A percentile compares a stretch with the other conserved stretches of the same genome.
These are phyloP conservation scores for Neurospora sp. DNA, from an alignment of 495 filamentous ascomycete species.

Conservation along the genomic window DNA sequence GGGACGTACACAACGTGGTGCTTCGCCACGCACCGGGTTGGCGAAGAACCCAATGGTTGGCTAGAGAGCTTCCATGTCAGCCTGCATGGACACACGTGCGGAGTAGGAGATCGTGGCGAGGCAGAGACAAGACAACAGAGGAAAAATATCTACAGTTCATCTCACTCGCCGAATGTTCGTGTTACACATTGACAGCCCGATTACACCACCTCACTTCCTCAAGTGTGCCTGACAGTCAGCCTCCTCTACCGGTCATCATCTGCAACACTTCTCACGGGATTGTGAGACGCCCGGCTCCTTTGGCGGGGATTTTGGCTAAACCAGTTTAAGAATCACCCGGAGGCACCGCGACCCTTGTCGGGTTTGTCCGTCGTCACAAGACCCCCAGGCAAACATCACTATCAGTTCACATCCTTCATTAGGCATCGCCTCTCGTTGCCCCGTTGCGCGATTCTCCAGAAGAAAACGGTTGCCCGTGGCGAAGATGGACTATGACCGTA, in stretches of 20 bases:
- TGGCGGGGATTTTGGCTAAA: background rate
- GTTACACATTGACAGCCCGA: background rate
- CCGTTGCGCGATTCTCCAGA: background rate
- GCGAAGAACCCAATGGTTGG: background rate
- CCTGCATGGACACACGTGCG: background rate
- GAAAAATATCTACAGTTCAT: background rate
- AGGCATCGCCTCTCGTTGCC: background rate
- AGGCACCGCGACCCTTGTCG: background rate
- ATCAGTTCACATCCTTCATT: background rate
- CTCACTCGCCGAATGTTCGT: background rate
- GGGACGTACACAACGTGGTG: background rate
- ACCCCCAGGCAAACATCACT: background rate
- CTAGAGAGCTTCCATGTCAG: background rate
- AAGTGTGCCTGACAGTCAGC: background rate
- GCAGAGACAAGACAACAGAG: background rate
- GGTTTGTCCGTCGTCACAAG: background rate
- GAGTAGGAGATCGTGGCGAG: background rate
- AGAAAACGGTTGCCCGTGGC: background rate
- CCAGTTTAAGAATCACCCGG: background rate
- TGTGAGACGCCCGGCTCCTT: background rate
- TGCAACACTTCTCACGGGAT: background rate
- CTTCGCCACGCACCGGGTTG: background rate
- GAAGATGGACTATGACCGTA: constrained; percentile 1
- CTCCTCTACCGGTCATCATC: background rate
- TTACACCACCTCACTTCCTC: background rate